Evolutionary conservation across 2,329 filamentous ascomycete genomes (phyloP), one percentile per base, ranked within the genome.

Genomic region (Fusarium sp.): DNA sequence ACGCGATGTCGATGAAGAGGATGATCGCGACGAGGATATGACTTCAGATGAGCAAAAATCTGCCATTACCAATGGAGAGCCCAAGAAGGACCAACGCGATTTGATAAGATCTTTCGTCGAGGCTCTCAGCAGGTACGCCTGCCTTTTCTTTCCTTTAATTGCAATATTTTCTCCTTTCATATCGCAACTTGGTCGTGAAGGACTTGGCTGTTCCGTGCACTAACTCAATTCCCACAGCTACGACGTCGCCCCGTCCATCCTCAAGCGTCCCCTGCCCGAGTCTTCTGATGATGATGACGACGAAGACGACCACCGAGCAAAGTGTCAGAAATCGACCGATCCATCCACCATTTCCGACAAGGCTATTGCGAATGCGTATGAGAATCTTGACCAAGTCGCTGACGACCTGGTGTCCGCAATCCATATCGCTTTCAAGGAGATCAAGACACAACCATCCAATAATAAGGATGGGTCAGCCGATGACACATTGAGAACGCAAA

Each of bases 381-480:
- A 84, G 27, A 85, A 87, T 68, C 80, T 94, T 46, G 90, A 92
- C 28, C 88, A 92, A 66, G 82, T 93, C 43, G 86, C 92, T 18
- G 78, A 83, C 54, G 89, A 91, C 66, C 77, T 90, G 43, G 81
- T 84, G 72, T 74, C 80, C 30, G 82, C 82, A 66, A 81, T 86
- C 70, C 77, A 84, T 66, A 78, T 84, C 69, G 83, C 85, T 37
- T 73, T 87, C 46, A 81, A 81, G 30, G 83, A 87, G 48, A 77
- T 89, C 28, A 80, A 84, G 25, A 53, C 66, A 23, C 67, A 71
- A 61, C 70, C 80, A 27, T 74, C 78, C 7, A 78, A 78, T 48
- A 64, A 66, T 18, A 66, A 70, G 23, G 74, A 77, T 46, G 71
- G 76, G 42, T 73, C 68, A 10, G 66, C 72, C 7, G 78, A 78